Evolutionary conservation across 768 basidiomycete genomes (phyloP).

Genomic region (Podaxis rugospora): DNA sequence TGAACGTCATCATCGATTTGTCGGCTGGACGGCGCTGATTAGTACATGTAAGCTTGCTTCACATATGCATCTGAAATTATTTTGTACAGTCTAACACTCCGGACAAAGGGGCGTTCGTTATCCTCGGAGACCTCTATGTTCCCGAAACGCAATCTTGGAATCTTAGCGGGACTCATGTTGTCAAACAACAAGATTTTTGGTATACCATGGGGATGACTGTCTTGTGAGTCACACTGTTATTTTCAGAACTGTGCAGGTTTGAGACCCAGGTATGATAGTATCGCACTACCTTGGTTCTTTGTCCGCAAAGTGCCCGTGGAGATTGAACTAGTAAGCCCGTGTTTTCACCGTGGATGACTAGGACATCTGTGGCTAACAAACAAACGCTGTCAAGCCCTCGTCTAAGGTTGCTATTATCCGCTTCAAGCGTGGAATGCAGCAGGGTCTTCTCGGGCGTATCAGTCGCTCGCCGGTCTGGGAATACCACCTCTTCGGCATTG

Average conservation of each 20-base stretch:
- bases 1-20: slow-evolving; percentile 75
- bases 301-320: slow-evolving; percentile 70
- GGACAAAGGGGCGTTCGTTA: slow-evolving; percentile 55
- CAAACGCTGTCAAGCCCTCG: slow-evolving; percentile 49
- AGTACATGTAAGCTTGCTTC: slow-evolving; percentile 35
- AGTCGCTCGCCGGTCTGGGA: slow-evolving; percentile 73
- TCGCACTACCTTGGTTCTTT: slow-evolving; percentile 72
- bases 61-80: neutral
- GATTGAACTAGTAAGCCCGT: slow-evolving; percentile 62
- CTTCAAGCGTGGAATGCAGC: slow-evolving; percentile 82
- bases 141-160: slow-evolving; percentile 52
- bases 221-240: slow-evolving; percentile 42
- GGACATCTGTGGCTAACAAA: slow-evolving; percentile 12
- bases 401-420: slow-evolving; percentile 76
- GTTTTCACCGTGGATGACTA: neutral
- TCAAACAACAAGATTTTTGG: slow-evolving; percentile 76
- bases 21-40: slow-evolving; percentile 65
- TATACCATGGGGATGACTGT: slow-evolving; percentile 68
- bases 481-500: slow-evolving; percentile 78
- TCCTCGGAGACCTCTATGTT: slow-evolving; percentile 63
- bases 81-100: neutral
- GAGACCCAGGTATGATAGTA: slow-evolving; percentile 33
- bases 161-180: slow-evolving; percentile 45
- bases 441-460: slow-evolving; percentile 71
- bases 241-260: slow-evolving; percentile 7